A percentile compares a stretch with the other conserved stretches of the same genome.
Evolutionary conservation across 2,329 filamentous ascomycete genomes (phyloP).

Genomic region (Periconia sp.): DNA sequence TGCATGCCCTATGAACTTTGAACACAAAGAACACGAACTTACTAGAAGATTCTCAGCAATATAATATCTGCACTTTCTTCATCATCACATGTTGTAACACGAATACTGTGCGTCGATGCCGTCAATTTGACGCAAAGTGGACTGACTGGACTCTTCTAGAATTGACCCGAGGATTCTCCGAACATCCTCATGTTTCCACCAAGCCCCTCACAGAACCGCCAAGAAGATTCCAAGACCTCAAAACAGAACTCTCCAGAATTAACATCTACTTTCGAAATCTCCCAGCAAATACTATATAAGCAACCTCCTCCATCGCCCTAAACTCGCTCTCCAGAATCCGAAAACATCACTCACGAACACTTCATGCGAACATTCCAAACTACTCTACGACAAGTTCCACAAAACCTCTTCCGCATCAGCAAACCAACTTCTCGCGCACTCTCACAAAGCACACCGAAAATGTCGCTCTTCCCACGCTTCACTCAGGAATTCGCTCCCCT

Average conservation of each 20-base stretch:
- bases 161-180: constrained; percentile 5
- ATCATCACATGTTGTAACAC: not conserved
- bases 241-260: not conserved
- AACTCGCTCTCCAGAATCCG: constrained; percentile 23
- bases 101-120: not conserved
- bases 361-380: constrained; percentile 42
- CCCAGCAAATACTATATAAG: constrained; percentile 4
- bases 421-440: constrained; percentile 25
- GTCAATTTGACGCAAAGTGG: not conserved
- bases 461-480: constrained; percentile 48
- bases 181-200: constrained; percentile 7
- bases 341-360: constrained; percentile 17
- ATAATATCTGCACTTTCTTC: too few relatives aligned
- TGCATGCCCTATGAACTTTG: too few relatives aligned
- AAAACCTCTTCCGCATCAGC: constrained; percentile 30
- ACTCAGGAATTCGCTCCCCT: constrained; percentile 46
- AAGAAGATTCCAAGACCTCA: not conserved
- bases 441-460: constrained; percentile 28
- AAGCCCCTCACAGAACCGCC: not conserved
- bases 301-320: constrained; percentile 5
- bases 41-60: too few relatives aligned
- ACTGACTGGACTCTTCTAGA: constrained; percentile 8
- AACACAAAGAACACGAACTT: too few relatives aligned
- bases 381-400: constrained; percentile 33
- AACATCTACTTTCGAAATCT: constrained; percentile 1